A percentile compares a stretch with the other conserved stretches of the same genome.
Evolutionary conservation across 768 basidiomycete species (phyloP).

Genomic region (Serpula lacrymans): DNA sequence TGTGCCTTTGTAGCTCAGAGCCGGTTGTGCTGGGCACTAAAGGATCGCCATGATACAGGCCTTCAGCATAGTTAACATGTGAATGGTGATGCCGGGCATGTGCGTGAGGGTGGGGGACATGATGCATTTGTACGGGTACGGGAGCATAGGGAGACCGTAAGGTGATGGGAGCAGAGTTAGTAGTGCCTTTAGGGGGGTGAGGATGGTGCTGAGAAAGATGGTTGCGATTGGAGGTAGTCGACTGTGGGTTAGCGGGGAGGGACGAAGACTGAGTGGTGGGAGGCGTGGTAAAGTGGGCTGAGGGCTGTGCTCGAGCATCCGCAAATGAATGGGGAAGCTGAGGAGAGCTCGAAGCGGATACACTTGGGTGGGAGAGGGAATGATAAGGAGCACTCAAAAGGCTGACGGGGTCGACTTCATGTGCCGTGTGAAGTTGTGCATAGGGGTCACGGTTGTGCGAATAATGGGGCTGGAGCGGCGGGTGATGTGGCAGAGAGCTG

Average conservation of each 20-base stretch:
- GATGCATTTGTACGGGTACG: conserved; percentile 62
- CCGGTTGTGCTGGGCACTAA: conserved; percentile 19
- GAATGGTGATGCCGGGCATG: conserved; percentile 72
- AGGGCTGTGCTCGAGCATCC: conserved; percentile 11
- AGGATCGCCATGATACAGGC: conserved; percentile 31
- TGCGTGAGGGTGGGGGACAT: conserved; percentile 76
- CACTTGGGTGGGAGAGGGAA: conserved; percentile 20
- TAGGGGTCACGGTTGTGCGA: conserved; percentile 11
- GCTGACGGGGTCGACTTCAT: conserved; percentile 8
- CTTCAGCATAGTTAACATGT: conserved; percentile 43
- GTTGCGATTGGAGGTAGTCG: conserved; percentile 12
- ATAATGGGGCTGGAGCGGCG: conserved; percentile 14
- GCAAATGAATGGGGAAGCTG: conserved; percentile 16
- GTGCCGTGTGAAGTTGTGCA: conserved; percentile 13
- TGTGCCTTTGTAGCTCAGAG: conserved; percentile 37
- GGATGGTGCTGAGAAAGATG: conserved; percentile 20
- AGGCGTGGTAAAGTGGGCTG: conserved; percentile 17
- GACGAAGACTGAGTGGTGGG: conserved; percentile 18
- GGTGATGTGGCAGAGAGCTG: conserved; percentile 2
- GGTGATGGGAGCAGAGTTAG: conserved; percentile 39
- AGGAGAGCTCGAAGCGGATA: conserved; percentile 16
- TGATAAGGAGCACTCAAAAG: conserved; percentile 13
- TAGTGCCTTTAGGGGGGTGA: conserved; percentile 30
- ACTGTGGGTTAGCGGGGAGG: conserved; percentile 18
- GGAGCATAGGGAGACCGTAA: conserved; percentile 58